Conservation (phyloP, 805 yeast species). For the Lachancea fermentati region DNA sequence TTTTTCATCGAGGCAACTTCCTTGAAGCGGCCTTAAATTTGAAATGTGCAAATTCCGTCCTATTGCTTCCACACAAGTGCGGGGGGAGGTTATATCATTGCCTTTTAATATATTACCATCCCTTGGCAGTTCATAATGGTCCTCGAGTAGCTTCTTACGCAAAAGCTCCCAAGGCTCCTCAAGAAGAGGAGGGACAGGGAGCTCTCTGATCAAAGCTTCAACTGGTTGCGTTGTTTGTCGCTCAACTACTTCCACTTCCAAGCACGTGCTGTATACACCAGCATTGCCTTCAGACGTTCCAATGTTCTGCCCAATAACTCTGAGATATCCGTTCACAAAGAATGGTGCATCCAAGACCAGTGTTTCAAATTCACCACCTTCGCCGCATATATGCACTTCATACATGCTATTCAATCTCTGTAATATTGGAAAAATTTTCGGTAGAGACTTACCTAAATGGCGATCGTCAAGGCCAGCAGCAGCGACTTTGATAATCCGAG, state of each 20-base stretch:
- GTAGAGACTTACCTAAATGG: constrained; percentile 66
- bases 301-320: constrained; percentile 36
- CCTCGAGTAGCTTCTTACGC: background rate
- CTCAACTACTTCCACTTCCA: constrained; percentile 47
- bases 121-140: background rate
- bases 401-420: constrained; percentile 51
- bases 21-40: constrained; percentile 35
- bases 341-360: constrained; percentile 87
- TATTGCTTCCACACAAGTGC: constrained; percentile 16
- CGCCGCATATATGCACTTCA: constrained; percentile 94
- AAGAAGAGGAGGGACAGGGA: constrained; percentile 25
- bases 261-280: constrained; percentile 63
- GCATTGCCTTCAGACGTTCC: constrained; percentile 42
- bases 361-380: constrained; percentile 98
- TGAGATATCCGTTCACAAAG: constrained; percentile 50
- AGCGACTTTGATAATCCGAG: constrained; percentile 86
- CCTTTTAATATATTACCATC: background rate
- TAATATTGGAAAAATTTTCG: constrained; percentile 55
- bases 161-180: background rate
- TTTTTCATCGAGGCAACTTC: constrained; percentile 38
- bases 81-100: background rate
- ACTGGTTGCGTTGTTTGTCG: constrained; percentile 22
- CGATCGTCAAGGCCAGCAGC: constrained; percentile 70
- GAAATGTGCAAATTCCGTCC: constrained; percentile 38
- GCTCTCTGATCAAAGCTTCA: constrained; percentile 32